phyloP scores from a whole-genome alignment of 345 rosid genomes.

The Barbarea vulgaris region DNA sequence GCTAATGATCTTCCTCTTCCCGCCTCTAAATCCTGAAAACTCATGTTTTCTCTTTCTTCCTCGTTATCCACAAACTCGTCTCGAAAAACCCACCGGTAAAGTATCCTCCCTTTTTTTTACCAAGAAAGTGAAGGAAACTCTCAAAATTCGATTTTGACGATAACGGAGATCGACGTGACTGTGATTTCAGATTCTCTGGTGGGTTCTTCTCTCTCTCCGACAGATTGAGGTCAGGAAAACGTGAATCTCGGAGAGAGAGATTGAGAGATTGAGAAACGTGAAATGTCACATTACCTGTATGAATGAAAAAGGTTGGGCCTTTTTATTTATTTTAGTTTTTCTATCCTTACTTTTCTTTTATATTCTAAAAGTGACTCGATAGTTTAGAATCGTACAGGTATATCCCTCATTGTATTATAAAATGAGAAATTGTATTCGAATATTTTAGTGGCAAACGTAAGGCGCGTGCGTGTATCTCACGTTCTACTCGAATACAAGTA shows the following conservation, averaged over 20 bases:
- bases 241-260: slow-evolving; percentile 31
- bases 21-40: slow-evolving; percentile 93
- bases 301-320: slow-evolving; percentile 14
- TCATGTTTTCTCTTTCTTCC: slow-evolving; percentile 50
- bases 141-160: background rate
- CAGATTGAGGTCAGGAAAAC: slow-evolving; percentile 21
- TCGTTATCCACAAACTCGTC: slow-evolving; percentile 17
- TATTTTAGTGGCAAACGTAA: too few relatives aligned
- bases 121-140: background rate
- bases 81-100: slow-evolving; percentile 33
- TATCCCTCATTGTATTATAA: slow-evolving; percentile 11
- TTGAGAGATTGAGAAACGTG: slow-evolving; percentile 17
- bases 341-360: background rate
- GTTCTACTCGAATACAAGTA: background rate
- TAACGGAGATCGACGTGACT: slow-evolving; percentile 22
- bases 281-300: slow-evolving; percentile 33
- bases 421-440: background rate
- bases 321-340: background rate
- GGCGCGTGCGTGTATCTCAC: background rate
- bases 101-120: background rate
- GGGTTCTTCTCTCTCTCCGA: slow-evolving; percentile 23
- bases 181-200: background rate
- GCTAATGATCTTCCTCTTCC: slow-evolving; percentile 56
- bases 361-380: slow-evolving; percentile 22
- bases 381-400: slow-evolving; percentile 19